Conservation (phyloP, 371 early-diverging fungal species). For the Actinomortierella wolfii region DNA sequence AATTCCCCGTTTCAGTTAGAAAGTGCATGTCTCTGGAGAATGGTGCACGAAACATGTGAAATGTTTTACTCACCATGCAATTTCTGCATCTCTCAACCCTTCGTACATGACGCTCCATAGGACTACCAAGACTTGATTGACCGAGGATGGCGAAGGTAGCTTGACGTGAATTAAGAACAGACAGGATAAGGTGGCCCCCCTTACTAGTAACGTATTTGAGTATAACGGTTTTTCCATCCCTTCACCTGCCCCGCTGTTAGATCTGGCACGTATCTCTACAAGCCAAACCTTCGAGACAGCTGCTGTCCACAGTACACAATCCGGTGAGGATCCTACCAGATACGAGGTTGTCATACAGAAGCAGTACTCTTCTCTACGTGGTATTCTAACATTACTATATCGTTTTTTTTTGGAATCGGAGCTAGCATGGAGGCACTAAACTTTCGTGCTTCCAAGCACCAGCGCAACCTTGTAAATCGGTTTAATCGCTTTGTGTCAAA, state of each 20-base stretch:
- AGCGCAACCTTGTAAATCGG: slow-evolving; percentile 69
- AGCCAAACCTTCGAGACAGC: slow-evolving; percentile 61
- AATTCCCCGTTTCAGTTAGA: not conserved
- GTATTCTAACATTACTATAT: not conserved
- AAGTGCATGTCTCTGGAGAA: not conserved
- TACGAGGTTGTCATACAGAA: no score
- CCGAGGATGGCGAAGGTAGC: slow-evolving; percentile 71
- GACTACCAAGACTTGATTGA: slow-evolving; percentile 72
- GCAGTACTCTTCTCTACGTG: no score
- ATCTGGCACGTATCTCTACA: slow-evolving; percentile 68
- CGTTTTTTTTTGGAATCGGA: not conserved
- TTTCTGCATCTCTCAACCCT: not conserved
- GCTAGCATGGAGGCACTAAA: slow-evolving; percentile 55
- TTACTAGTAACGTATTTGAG: no score
- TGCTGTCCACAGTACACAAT: slow-evolving; percentile 78
- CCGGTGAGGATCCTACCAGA: slow-evolving; percentile 50
- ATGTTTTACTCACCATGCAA: no score
- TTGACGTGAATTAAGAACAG: no score
- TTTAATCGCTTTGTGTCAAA: slow-evolving; percentile 57
- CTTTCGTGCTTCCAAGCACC: slow-evolving; percentile 65
- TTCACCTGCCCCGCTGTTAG: slow-evolving; percentile 25
- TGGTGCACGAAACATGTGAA: not conserved
- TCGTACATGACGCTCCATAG: slow-evolving; percentile 33
- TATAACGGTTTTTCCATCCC: not conserved
- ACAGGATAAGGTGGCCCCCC: no score